A percentile compares a stretch with the other conserved stretches of the same genome.
These are phyloP conservation scores for Prunus armeniaca DNA, from an alignment of 306 rosid genomes.

Conservation along the genomic window DNA sequence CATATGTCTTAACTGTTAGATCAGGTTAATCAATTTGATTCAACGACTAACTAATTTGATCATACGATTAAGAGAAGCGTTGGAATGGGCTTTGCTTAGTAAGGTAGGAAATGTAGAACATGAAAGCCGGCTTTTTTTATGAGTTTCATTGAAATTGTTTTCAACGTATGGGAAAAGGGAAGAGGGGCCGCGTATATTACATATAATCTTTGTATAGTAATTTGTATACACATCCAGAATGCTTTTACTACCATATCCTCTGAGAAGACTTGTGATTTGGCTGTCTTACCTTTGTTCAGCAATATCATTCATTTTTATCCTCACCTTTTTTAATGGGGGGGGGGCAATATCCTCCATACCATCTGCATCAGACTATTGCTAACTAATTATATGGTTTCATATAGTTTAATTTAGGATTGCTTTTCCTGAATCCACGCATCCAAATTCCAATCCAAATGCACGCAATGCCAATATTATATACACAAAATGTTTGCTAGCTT, in stretches of 20 bases:
- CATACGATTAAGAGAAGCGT: no score
- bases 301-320: not conserved
- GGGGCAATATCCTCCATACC: no score
- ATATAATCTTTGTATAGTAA: no score
- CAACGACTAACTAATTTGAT: no score
- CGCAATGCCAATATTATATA: not conserved
- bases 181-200: not conserved
- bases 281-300: not conserved
- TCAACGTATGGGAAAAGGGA: not conserved
- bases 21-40: fast-evolving
- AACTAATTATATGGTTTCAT: no score
- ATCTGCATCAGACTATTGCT: no score
- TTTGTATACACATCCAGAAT: not conserved
- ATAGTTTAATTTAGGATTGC: not conserved
- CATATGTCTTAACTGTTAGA: fast-evolving
- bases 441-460: not conserved
- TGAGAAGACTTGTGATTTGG: not conserved
- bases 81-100: no score
- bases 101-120: no score
- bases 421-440: not conserved
- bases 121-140: no score
- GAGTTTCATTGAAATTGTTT: not conserved
- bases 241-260: not conserved
- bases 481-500: not conserved
- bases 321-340: no score